Evolutionary conservation across 148 eudicot genomes (phyloP).

Genomic region (Camellia sinensis): DNA sequence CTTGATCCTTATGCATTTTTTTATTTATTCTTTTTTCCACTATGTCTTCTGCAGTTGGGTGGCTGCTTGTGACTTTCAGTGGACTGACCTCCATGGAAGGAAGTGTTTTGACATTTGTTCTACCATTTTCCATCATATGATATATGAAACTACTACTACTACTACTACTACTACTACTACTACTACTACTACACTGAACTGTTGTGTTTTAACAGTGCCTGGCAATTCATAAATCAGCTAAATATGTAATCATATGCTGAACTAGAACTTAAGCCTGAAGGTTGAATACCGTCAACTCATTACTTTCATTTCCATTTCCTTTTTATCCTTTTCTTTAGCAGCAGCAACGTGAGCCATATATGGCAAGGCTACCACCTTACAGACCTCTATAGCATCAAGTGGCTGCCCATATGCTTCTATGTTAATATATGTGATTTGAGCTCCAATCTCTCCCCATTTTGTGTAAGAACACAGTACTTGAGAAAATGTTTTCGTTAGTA

Average conservation of each 20-base stretch:
- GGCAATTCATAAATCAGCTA: neutral
- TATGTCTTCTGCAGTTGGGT: slow-evolving; percentile 42
- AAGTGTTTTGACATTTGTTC: slow-evolving; percentile 5
- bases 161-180: too few relatives aligned
- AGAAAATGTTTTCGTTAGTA: neutral
- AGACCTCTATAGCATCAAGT: too few relatives aligned
- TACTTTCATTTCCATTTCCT: neutral
- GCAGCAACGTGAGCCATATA: neutral
- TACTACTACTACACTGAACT: neutral
- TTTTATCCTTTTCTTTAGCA: neutral
- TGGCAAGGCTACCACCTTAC: too few relatives aligned
- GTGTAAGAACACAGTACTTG: too few relatives aligned
- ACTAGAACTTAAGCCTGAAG: neutral
- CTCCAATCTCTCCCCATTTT: neutral
- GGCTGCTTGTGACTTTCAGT: slow-evolving; percentile 36
- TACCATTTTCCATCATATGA: neutral
- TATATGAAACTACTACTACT: too few relatives aligned
- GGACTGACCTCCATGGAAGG: slow-evolving; percentile 1
- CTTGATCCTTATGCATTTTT: neutral
- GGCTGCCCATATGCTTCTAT: neutral
- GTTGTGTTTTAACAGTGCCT: neutral
- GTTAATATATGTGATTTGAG: neutral
- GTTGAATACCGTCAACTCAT: neutral
- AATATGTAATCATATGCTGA: neutral
- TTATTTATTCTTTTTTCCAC: neutral